Percentiles rank a stretch among this genome's conserved stretches.
Conservation (phyloP, 352 stramenopile species). For the Pythium brassicae region DNA sequence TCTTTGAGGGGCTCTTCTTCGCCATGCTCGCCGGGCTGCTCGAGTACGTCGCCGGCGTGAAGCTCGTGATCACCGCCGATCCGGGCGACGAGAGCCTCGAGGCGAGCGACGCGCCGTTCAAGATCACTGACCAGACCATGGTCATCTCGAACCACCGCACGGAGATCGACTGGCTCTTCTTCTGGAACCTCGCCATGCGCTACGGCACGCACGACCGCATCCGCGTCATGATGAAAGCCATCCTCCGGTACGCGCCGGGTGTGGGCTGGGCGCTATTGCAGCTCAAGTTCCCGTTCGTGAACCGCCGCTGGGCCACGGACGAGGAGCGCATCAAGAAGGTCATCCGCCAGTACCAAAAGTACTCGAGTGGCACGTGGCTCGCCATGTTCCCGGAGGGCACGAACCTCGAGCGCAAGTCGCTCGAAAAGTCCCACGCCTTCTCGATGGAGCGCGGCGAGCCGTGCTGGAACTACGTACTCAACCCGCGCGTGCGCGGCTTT, state of each 20-base stretch:
- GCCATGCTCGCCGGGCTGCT: slow-evolving; percentile 55
- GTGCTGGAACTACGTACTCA: slow-evolving; percentile 62
- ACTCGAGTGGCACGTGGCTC: slow-evolving; percentile 44
- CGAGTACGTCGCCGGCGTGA: slow-evolving; percentile 48
- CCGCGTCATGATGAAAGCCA: slow-evolving; percentile 76
- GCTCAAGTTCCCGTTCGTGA: slow-evolving; percentile 70
- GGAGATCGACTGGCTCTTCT: slow-evolving; percentile 82
- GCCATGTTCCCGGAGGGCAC: slow-evolving; percentile 82
- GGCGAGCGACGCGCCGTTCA: slow-evolving; percentile 25
- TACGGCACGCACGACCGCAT: slow-evolving; percentile 68
- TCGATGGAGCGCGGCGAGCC: slow-evolving; percentile 36
- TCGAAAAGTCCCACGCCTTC: slow-evolving; percentile 59
- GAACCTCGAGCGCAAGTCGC: slow-evolving; percentile 61
- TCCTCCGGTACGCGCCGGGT: slow-evolving; percentile 53
- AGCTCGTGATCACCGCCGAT: slow-evolving; percentile 56
- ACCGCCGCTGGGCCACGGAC: slow-evolving; percentile 68
- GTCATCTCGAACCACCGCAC: slow-evolving; percentile 77
- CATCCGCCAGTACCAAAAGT: slow-evolving; percentile 53
- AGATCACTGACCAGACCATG: slow-evolving; percentile 38
- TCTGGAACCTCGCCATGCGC: slow-evolving; percentile 67
- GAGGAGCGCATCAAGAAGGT: slow-evolving; percentile 36
- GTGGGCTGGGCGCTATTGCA: slow-evolving; percentile 67
- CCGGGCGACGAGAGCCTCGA: slow-evolving; percentile 23
- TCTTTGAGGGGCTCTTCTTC: slow-evolving; percentile 51
- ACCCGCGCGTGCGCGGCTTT: slow-evolving; percentile 64